Evolutionary conservation across 2,329 filamentous ascomycete species (phyloP), one percentile per base, ranked within the genome.

Genomic region (Apiospora koreana): DNA sequence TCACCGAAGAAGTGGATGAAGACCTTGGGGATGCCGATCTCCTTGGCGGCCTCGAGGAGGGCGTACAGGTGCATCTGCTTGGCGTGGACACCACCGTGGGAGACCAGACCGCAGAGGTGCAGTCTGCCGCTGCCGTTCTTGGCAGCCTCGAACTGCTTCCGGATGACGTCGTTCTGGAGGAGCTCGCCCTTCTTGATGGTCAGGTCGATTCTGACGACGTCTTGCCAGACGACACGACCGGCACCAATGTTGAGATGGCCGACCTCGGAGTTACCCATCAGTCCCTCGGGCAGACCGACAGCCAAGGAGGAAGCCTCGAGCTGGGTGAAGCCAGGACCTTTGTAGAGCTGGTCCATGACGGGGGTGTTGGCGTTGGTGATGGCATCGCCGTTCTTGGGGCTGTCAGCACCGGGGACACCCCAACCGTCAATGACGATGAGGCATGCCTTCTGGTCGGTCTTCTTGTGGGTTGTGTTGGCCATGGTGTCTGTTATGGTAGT

Each of bases 1-100:
- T 99, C 96, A 74, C 94, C 96, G 80, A 99, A 98, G 89, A 98
- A 98, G 88, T 99, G 96, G 80, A 99, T 97, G 86, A 92, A 98
- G 77, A 99, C 95, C 78, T 98, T 87, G 76, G 95, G 94, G 43
- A 99, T 89, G 65, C 89, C 90, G 79, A 93, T 91, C 77, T 93
- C 91, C 88, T 98, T 98, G 79, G 96, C 96, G 46, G 96, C 93
- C 81, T 93, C 89, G 75, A 99, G 89, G 46, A 99, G 89, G 70
- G 91, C 92, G 79, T 96, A 93, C 71, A 99, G 88, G 82, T 99
- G 96, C 73, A 92, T 92, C 86, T 98, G 97, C 86, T 99, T 97
- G 75, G 94, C 91, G 87, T 99, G 96, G 71, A 98, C 96, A 86
- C 96, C 96, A 75, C 96, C 96, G 80, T 99, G 94, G 28, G 94